Evolutionary conservation across 148 eudicot genomes (phyloP).

Genomic region (Arbutus unedo): DNA sequence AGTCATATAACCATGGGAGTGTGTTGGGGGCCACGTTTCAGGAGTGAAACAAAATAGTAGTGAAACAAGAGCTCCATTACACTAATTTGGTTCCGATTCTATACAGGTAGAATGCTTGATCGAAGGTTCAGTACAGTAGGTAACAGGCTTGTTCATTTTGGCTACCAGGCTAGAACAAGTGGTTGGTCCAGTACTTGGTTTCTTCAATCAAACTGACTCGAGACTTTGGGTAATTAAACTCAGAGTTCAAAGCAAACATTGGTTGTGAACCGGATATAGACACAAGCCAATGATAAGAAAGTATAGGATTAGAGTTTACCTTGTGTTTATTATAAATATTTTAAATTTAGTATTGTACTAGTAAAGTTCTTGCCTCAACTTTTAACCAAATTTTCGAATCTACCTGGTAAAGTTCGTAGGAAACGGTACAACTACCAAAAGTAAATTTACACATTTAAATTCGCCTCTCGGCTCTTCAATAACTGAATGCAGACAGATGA

Average conservation of each 20-base stretch:
- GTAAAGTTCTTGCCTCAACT: constrained; percentile 1
- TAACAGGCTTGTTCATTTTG: no score
- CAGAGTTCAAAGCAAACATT: neutral
- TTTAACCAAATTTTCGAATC: neutral
- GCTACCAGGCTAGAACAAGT: neutral
- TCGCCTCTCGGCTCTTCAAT: neutral
- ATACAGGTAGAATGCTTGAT: no score
- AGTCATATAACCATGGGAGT: no score
- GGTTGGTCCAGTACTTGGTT: neutral
- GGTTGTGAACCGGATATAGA: neutral
- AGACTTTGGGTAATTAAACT: neutral
- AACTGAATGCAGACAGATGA: neutral
- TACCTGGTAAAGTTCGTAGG: neutral
- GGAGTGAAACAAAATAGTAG: neutral
- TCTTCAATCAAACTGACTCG: neutral
- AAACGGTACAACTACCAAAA: constrained; percentile 7
- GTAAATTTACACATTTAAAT: constrained; percentile 23
- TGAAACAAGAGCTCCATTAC: neutral
- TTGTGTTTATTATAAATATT: neutral
- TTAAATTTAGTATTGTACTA: neutral
- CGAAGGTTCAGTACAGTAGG: no score
- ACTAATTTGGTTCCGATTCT: no score
- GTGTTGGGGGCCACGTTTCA: no score
- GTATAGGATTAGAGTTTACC: neutral
- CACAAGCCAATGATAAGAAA: neutral